Percentiles rank a stretch among this genome's conserved stretches.
phyloP scores from a whole-genome alignment of 2,329 filamentous ascomycete genomes.

The Meredithiella fracta region DNA sequence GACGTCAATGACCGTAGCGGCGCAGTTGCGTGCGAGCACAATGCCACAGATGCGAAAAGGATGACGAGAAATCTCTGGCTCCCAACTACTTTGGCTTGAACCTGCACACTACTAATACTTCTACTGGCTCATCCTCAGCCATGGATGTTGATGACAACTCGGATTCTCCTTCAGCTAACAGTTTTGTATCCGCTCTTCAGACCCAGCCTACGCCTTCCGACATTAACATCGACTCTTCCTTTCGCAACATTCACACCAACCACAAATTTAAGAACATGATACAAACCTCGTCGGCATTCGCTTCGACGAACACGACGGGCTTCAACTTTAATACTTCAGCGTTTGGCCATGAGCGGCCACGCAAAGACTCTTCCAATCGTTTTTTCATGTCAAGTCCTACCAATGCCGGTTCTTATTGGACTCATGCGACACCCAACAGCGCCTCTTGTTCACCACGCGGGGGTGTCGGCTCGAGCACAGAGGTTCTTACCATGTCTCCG shows the following conservation, averaged over 20 bases:
- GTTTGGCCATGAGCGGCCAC: neutral
- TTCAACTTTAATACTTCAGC: neutral
- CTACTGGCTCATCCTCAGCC: constrained; percentile 41
- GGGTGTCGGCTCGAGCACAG: too few species aligned
- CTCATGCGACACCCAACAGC: too few species aligned
- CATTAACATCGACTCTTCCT: neutral
- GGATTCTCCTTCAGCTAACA: constrained; percentile 52
- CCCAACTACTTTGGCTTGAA: constrained; percentile 78
- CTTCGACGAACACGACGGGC: too few species aligned
- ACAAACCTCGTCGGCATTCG: too few species aligned
- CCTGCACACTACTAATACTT: constrained; percentile 23
- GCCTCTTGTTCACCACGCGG: too few species aligned
- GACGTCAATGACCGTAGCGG: neutral
- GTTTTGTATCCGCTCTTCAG: constrained; percentile 20
- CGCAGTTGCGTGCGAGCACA: neutral
- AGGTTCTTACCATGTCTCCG: too few species aligned
- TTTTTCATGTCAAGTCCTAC: neutral
- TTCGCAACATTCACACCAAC: too few species aligned
- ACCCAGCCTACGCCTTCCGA: neutral
- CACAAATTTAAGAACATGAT: too few species aligned
- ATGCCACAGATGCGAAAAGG: neutral
- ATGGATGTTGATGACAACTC: constrained; percentile 60
- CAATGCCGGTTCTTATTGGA: too few species aligned
- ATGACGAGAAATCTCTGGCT: constrained; percentile 30
- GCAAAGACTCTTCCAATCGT: neutral